A percentile compares a stretch with the other conserved stretches of the same genome.
phyloP scores from a whole-genome alignment of 352 stramenopile genomes.

The Phytophthora lateralis region DNA sequence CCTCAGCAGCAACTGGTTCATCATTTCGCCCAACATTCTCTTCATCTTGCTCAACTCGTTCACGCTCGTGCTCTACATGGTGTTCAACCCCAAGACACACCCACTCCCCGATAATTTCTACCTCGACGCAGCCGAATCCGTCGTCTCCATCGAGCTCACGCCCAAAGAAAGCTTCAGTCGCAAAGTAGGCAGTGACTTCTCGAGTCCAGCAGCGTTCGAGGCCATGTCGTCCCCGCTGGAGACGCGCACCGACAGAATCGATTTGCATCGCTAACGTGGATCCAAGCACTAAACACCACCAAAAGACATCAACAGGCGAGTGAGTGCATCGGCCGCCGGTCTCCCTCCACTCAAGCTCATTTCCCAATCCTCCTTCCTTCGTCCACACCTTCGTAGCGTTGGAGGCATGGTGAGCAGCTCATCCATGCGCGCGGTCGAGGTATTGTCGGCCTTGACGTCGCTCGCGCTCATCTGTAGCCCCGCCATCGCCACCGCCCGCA shows the following conservation, averaged over 20 bases:
- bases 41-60: constrained; percentile 23
- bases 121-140: background rate
- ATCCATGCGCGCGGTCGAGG: constrained; percentile 22
- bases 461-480: constrained; percentile 47
- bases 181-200: background rate
- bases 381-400: background rate
- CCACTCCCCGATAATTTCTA: constrained; percentile 11
- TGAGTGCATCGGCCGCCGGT: background rate
- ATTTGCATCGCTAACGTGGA: background rate
- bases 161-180: constrained; percentile 4
- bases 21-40: constrained; percentile 30
- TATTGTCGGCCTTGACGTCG: constrained; percentile 33
- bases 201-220: constrained; percentile 5
- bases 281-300: background rate
- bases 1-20: constrained; percentile 26
- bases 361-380: background rate
- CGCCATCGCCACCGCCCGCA: constrained; percentile 31
- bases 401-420: constrained; percentile 18
- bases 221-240: constrained; percentile 12
- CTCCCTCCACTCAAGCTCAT: constrained; percentile 4
- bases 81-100: constrained; percentile 28
- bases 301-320: background rate
- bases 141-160: constrained; percentile 11
- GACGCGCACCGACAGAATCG: background rate
- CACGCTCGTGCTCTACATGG: constrained; percentile 26